These are phyloP conservation scores for Mortierella polycephala DNA, from an alignment of 371 early-diverging fungal species.

Conservation along the genomic window DNA sequence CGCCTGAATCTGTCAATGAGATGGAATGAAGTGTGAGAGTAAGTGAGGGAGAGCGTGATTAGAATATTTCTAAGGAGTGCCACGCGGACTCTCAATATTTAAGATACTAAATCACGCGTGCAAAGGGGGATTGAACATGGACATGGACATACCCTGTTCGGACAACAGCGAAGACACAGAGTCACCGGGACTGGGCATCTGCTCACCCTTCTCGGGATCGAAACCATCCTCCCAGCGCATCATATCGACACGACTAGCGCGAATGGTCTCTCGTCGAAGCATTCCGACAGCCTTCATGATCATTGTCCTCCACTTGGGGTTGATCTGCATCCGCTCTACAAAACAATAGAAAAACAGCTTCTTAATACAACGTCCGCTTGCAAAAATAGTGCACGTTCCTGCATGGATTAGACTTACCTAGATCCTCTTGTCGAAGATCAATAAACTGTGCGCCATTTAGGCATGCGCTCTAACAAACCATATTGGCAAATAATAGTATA, in stretches of 20 bases:
- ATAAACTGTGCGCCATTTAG: constrained; percentile 47
- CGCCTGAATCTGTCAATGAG: not conserved
- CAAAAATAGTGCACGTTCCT: not conserved
- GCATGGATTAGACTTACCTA: constrained; percentile 15
- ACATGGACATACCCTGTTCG: not conserved
- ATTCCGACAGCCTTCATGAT: constrained; percentile 51
- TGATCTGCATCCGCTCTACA: constrained; percentile 50
- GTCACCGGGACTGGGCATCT: constrained; percentile 7
- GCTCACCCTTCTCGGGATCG: constrained; percentile 35
- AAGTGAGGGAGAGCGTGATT: constrained; percentile 1
- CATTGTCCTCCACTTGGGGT: constrained; percentile 51
- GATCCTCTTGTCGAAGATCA: constrained; percentile 41
- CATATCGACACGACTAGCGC: constrained; percentile 32
- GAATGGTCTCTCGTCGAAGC: constrained; percentile 46
- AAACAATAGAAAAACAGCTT: not conserved
- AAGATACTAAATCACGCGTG: not conserved
- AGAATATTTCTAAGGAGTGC: not conserved
- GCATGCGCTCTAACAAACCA: constrained; percentile 35
- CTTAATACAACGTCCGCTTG: not conserved
- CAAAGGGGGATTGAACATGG: not conserved
- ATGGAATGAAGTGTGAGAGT: not conserved
- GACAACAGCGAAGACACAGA: not conserved
- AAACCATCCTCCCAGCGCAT: constrained; percentile 50
- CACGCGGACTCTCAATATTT: not conserved
- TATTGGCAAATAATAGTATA: not conserved